These are phyloP conservation scores for Cyclospora cayetanensis DNA, from an alignment of 169 alveolate species.

Conservation along the genomic window DNA sequence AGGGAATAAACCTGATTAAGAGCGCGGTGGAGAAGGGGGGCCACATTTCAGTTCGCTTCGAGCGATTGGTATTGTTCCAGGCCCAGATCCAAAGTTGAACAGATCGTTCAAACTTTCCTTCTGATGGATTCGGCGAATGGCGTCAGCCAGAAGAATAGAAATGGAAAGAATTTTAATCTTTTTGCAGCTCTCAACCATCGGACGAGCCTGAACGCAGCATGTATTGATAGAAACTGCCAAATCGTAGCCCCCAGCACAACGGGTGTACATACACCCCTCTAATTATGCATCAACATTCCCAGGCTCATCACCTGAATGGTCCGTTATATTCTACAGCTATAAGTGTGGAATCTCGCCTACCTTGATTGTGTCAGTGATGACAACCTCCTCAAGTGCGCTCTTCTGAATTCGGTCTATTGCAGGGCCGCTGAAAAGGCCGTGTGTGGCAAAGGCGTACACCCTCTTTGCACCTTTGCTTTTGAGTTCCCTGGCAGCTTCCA, in stretches of 20 bases:
- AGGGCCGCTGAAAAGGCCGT: conserved; percentile 93
- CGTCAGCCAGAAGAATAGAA: conserved; percentile 90
- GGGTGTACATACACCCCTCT: too few species aligned
- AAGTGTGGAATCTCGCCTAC: not conserved
- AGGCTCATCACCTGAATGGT: too few species aligned
- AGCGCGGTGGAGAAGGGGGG: too few species aligned
- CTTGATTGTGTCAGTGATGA: conserved; percentile 92
- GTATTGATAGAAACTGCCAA: too few species aligned
- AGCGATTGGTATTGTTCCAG: too few species aligned
- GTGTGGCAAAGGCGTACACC: conserved; percentile 97
- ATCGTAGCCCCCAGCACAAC: too few species aligned
- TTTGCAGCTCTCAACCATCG: conserved; percentile 77
- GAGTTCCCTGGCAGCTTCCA: conserved; percentile 94
- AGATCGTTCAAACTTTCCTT: conserved; percentile 84
- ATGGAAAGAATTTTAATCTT: conserved; percentile 79
- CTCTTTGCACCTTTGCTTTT: conserved; percentile 93
- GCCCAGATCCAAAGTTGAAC: conserved; percentile 73
- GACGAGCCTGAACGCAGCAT: conserved; percentile 63
- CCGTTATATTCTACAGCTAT: too few species aligned
- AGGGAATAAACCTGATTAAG: too few species aligned
- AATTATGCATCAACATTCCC: too few species aligned
- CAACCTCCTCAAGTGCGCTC: conserved; percentile 89
- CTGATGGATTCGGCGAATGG: conserved; percentile 89
- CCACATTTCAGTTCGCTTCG: too few species aligned
- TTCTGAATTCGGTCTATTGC: conserved; percentile 89